Evolutionary conservation across 2,329 filamentous ascomycete genomes (phyloP), one percentile per base, ranked within the genome.

Genomic region (Cercospora janseana): DNA sequence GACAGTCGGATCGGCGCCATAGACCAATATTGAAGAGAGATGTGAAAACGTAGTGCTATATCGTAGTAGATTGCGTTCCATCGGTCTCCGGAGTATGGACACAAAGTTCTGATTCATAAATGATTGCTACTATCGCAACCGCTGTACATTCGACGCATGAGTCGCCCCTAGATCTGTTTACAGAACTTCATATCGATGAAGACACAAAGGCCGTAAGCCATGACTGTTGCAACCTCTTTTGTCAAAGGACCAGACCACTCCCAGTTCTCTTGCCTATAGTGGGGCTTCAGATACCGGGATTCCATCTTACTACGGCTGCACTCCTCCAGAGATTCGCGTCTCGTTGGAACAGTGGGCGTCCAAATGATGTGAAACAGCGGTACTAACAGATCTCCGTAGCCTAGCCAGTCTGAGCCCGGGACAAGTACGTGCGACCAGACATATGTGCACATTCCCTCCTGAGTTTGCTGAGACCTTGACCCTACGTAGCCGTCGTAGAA

Each of bases 381-480:
- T 6, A 40, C 45, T 5, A 49, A 13, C 15, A 53, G 31, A 15
- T 43, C 46, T 9, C 35, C 18, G 16, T 53, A 49, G 15, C 29
- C 20, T n/a, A 49, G 37, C 50, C 50, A 53, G 16, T 44, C 45
- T 12, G 37, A 29, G 9, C 45, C 45, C 4, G 45, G 50, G 32
- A 32, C 40, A 9, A 53, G 46, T 4, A 31, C 24, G 37, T 44
- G 45, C 13, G 40, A 44, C 45, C 45, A 45, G 0, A 49, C 16
- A 2, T 43, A n/a, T 16, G 13, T 13, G 28, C 38, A 50, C 23
- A 28, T 43, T 9, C 7, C 12, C 6, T 21, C 31, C 2, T 12
- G 38, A n/a, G 9, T 16, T 10, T 3, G 15, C 8, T 45, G 47
- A 4, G 47, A n/a, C 18, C 20, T 16, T 9, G 45, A 29, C 23